Conservation (phyloP, 768 basidiomycete species). For the Lentinula lateritia region DNA sequence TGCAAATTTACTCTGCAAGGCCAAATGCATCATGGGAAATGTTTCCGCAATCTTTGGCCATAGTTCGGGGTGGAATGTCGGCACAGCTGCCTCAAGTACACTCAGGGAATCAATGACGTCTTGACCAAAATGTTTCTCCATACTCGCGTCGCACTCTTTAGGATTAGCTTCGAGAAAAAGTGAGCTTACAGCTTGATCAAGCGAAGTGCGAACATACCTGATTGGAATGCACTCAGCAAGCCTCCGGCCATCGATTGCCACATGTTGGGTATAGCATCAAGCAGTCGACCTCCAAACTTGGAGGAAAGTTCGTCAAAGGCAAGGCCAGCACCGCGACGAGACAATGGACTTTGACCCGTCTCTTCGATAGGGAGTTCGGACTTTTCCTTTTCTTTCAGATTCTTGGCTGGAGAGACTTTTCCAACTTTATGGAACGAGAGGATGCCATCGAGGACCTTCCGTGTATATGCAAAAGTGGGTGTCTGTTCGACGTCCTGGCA, state of each 20-base stretch:
- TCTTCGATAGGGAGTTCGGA: conserved; percentile 43
- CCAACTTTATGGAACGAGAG: conserved; percentile 60
- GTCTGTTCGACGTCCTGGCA: conserved; percentile 89
- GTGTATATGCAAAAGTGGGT: conserved; percentile 75
- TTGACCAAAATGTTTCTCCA: conserved; percentile 75
- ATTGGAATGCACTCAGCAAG: conserved; percentile 58
- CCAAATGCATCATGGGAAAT: conserved; percentile 71
- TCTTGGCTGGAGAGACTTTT: conserved; percentile 17
- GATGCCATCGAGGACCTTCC: conserved; percentile 63
- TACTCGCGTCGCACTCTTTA: conserved; percentile 53
- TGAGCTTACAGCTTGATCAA: not conserved
- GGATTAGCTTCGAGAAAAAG: conserved; percentile 21
- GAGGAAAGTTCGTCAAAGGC: conserved; percentile 77
- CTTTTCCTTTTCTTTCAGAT: conserved; percentile 36
- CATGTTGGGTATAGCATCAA: conserved; percentile 85
- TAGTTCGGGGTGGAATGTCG: conserved; percentile 66
- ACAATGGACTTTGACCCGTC: conserved; percentile 57
- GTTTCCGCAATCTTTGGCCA: conserved; percentile 64
- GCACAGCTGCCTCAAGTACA: conserved; percentile 77
- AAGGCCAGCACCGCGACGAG: conserved; percentile 78
- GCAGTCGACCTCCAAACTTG: conserved; percentile 66
- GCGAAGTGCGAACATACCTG: conserved; percentile 41
- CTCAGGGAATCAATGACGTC: conserved; percentile 91
- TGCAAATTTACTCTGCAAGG: conserved; percentile 81
- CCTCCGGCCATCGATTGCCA: conserved; percentile 91